Evolutionary conservation across 805 yeast species (phyloP).

Genomic region (Starmerella davenportii): DNA sequence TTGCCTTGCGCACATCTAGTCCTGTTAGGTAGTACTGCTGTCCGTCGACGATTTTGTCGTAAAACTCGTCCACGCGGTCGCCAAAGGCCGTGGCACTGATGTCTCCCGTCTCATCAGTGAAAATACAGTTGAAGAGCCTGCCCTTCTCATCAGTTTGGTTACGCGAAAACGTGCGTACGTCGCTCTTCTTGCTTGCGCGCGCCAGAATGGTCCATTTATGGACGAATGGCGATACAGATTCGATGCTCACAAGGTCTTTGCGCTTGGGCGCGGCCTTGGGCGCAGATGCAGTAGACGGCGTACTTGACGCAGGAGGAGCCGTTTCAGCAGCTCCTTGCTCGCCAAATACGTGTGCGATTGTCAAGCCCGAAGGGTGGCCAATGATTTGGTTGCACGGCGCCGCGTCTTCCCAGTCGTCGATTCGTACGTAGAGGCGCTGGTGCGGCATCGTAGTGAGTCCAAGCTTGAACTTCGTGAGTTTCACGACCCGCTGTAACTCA

Average conservation of each 20-base stretch:
- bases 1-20: conserved; percentile 65
- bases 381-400: conserved; percentile 2
- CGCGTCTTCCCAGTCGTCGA: conserved; percentile 3
- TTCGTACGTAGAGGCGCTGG: not conserved
- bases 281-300: not conserved
- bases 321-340: not conserved
- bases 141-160: conserved; percentile 42
- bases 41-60: conserved; percentile 67
- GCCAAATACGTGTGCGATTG: not conserved
- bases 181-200: conserved; percentile 74
- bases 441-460: not conserved
- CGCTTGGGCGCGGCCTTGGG: not conserved
- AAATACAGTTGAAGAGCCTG: conserved; percentile 68
- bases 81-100: conserved; percentile 90
- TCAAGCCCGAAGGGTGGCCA: conserved; percentile 1
- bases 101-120: conserved; percentile 88
- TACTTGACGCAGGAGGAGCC: not conserved
- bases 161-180: conserved; percentile 65
- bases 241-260: conserved; percentile 7
- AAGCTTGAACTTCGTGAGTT: not conserved
- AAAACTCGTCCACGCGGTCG: conserved; percentile 64
- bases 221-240: conserved; percentile 62
- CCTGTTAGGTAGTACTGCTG: conserved; percentile 74
- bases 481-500: conserved; percentile 5
- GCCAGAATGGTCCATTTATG: conserved; percentile 86